Percentiles rank a stretch among this genome's conserved stretches.
Conservation (phyloP, 257 asterid species). For the Rhazya stricta region DNA sequence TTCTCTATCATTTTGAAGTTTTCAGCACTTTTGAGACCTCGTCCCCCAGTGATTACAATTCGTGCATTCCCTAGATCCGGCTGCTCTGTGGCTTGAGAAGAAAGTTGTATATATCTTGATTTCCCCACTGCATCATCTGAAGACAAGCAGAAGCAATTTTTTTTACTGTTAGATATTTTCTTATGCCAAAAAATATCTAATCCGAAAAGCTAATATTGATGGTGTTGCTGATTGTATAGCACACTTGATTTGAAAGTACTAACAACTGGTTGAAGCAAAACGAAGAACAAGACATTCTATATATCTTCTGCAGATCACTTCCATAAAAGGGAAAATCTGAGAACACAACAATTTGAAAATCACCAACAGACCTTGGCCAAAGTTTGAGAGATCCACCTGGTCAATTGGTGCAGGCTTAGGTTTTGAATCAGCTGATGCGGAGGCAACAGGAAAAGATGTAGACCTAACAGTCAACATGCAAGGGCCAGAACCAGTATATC, state of each 20-base stretch:
- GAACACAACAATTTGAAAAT: neutral
- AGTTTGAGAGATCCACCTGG: conserved; percentile 71
- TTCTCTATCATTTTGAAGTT: conserved; percentile 87
- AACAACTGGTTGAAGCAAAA: neutral
- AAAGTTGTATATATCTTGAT: conserved; percentile 59
- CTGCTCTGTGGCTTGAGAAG: conserved; percentile 80
- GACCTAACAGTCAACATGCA: conserved; percentile 90
- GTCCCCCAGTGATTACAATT: conserved; percentile 79
- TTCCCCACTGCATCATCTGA: conserved; percentile 66
- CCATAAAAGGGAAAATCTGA: neutral
- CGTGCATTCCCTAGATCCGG: conserved; percentile 94
- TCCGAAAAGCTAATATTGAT: neutral
- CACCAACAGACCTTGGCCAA: conserved; percentile 61
- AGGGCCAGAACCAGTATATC: conserved; percentile 74
- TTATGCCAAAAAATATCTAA: neutral
- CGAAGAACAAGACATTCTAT: neutral
- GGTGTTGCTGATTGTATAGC: neutral
- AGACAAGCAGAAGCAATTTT: conserved; percentile 7
- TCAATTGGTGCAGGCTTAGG: conserved; percentile 53
- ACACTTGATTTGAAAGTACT: neutral
- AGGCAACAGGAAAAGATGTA: conserved; percentile 64
- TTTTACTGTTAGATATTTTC: neutral
- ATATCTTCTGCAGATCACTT: neutral
- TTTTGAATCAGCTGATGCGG: conserved; percentile 32
- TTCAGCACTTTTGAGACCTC: conserved; percentile 90